Base-by-base conservation (phyloP, 352 stramenopile species). In the Globisporangium okanoganense region DNA sequence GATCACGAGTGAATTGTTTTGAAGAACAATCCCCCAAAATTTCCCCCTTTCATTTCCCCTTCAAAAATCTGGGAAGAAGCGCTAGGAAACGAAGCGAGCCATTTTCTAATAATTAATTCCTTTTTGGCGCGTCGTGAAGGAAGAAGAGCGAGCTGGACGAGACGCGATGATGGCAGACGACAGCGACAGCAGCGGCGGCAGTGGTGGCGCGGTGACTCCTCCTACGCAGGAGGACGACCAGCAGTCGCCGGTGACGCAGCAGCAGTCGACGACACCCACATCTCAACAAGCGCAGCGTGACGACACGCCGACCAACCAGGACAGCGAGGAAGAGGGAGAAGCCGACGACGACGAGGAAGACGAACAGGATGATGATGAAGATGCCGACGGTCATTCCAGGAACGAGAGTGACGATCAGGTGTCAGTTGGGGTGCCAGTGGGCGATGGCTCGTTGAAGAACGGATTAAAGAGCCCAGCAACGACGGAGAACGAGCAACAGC, bases 131-230 rank as follows among this genome's bases (percentile, higher is more conserved):
- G 29, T 6, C 13, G 13, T 8, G 44, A 50, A 50, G 14, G 44
- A 50, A 50, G 44, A 25, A 50, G 44, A 31, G 44, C 44, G 13
- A 20, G 24, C 47, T 36, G 33, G 20, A 35, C 31, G 27, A 55
- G 25, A 35, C 48, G 27, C 48, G 27, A 55, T 55, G 27, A 55
- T 55, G 48, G 48, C 27, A 25, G 48, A 55, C 48, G 48, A 55
- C 48, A 24, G 16, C 20, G 27, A 35, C 27, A 55, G 48, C 47
- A 20, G 22, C 20, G 14, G n/a, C 44, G 27, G 45, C 25, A n/a
- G n/a, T n/a, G n/a, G n/a, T n/a, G 18, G 16, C 9, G 48, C 16
- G 25, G 45, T 5, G 9, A 3, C 22, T 20, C 18, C 44, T n/a
- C 10, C 48, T 55, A 25, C 27, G 44, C 44, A 50, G 33, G 24